phyloP scores from a whole-genome alignment of 2,329 filamentous ascomycete species.

The Alternaria atra region DNA sequence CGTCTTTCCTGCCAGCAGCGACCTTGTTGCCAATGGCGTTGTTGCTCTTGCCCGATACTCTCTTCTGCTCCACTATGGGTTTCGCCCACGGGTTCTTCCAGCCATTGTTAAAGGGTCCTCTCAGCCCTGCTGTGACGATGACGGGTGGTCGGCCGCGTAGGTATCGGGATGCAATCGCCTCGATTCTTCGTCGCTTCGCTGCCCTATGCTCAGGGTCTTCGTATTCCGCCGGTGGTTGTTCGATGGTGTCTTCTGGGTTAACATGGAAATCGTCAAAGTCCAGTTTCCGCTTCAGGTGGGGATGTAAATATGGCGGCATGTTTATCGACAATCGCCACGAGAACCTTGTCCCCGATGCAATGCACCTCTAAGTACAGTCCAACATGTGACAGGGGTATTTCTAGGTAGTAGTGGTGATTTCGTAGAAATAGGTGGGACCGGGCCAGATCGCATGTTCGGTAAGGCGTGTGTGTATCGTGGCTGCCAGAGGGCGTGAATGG shows the following conservation, averaged over 20 bases:
- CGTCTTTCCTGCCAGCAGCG: not conserved
- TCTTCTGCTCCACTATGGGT: constrained; percentile 3
- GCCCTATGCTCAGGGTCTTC: constrained; percentile 65
- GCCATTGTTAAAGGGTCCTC: constrained; percentile 65
- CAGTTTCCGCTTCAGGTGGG: constrained; percentile 37
- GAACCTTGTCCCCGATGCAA: not conserved
- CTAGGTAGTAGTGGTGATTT: not conserved
- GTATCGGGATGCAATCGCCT: constrained; percentile 67
- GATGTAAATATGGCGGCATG: constrained; percentile 34
- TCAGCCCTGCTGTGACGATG: constrained; percentile 68
- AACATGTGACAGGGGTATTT: not conserved
- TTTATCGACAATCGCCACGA: not conserved
- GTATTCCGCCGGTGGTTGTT: constrained; percentile 57
- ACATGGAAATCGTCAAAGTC: constrained; percentile 30
- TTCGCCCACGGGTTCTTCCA: constrained; percentile 51
- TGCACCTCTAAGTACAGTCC: not conserved
- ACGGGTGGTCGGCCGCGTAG: constrained; percentile 65
- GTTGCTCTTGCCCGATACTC: not conserved
- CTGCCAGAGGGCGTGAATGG: constrained; percentile 5
- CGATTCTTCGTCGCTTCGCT: constrained; percentile 65
- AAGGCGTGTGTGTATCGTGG: constrained; percentile 9
- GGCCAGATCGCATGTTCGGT: constrained; percentile 17
- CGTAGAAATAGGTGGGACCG: constrained; percentile 17
- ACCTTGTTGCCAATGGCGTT: not conserved
- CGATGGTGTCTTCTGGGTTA: constrained; percentile 55